Percentiles rank a stretch among this genome's conserved stretches.
phyloP scores from a whole-genome alignment of 139 green algal genomes.

The Coelastrella sp. region DNA sequence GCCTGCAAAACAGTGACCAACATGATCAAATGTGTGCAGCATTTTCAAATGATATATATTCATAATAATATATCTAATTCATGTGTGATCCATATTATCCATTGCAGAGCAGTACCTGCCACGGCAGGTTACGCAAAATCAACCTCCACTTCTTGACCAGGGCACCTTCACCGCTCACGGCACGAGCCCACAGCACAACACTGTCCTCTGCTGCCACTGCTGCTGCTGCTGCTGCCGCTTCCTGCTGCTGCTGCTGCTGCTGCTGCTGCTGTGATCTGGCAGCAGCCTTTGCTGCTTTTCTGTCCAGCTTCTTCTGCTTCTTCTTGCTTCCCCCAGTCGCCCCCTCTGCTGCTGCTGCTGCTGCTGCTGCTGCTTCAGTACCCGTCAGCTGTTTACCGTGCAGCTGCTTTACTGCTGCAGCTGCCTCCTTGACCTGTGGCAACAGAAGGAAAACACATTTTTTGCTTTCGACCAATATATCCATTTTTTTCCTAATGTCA shows the following conservation, averaged over 20 bases:
- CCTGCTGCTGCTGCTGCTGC: constrained; percentile 24
- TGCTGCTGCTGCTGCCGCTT: constrained; percentile 27
- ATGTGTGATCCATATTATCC: too few relatives aligned
- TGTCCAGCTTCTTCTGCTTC: not conserved
- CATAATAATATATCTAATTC: too few relatives aligned
- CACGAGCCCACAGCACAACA: constrained; percentile 60
- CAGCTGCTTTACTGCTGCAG: constrained; percentile 79
- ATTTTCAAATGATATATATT: too few relatives aligned
- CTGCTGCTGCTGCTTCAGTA: constrained; percentile 26
- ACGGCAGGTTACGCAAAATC: constrained; percentile 93
- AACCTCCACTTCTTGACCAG: constrained; percentile 92
- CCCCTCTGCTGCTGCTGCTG: constrained; percentile 21
- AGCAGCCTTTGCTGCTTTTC: not conserved
- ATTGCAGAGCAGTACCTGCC: constrained; percentile 64
- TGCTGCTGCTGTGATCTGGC: constrained; percentile 29
- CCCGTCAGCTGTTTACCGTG: constrained; percentile 57
- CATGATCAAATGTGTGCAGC: too few relatives aligned
- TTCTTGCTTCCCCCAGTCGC: constrained; percentile 35
- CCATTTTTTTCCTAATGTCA: too few relatives aligned
- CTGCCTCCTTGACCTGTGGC: constrained; percentile 73
- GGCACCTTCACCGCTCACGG: constrained; percentile 84
- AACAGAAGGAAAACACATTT: not conserved
- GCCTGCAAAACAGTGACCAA: not conserved
- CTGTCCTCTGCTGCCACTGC: constrained; percentile 52
- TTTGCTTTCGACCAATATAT: too few relatives aligned